Base-by-base conservation (phyloP, 805 yeast species). In the Spathaspora arborariae region DNA sequence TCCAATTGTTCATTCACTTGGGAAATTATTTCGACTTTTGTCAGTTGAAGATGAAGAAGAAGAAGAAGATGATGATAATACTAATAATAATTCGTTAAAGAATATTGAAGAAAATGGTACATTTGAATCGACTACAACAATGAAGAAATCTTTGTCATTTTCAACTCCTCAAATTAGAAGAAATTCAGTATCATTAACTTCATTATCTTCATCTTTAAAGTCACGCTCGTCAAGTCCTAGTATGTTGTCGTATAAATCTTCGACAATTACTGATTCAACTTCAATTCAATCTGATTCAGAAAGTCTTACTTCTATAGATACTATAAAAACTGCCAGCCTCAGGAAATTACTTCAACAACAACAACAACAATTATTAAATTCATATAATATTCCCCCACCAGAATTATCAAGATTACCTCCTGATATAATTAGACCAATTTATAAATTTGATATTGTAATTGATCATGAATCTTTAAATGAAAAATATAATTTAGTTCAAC, bases 381-480 rank as follows among this genome's bases (percentile, higher is more conserved):
- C 34, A 18, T 46, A 48, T 38, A 47, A 42, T 24, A 49, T 48
- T n/a, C 60, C 58, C 35, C 70, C 70, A 5, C 68, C 70, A 0
- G 74, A 69, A 45, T 51, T 80, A 33, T 60, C 64, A 39, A 62
- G 58, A 39, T 55, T 68, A 5, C 70, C 76, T 0, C 80, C 82
- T 2, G 77, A 74, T 21, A 61, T 76, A 8, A 58, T 65, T 22
- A 56, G 77, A 35, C 81, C 79, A n/a, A 52, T 65, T 20, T 74
- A 65, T 56, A 75, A 65, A 53, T 78, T 76, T 56, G 79, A 76
- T 34, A 56, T 79, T 33, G 63, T 69, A 3, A 56, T 72, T 45
- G 75, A 75, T 46, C 74, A 72, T 44, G 75, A 70, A 11, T 53
- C 75, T 4, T 55, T 69, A 16, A 68, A 70, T 37, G 65, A 59